Percentiles rank a stretch among this genome's conserved stretches.
Conservation (phyloP, 805 yeast genomes). For the Cyberlindnera mrakii region DNA sequence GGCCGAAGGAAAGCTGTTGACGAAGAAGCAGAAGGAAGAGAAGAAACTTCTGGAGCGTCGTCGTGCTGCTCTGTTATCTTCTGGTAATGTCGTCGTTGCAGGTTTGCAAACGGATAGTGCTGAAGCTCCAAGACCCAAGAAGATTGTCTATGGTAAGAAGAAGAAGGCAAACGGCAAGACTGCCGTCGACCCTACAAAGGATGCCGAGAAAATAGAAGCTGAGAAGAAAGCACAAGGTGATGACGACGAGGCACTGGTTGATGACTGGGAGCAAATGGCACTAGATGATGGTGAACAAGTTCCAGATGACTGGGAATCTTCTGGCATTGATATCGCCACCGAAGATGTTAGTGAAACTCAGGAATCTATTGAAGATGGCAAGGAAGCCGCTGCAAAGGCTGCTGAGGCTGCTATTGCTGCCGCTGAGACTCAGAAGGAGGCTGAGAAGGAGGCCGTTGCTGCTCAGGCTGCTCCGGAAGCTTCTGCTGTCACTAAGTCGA, state of each 20-base stretch:
- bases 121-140: slow-evolving; percentile 46
- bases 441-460: slow-evolving; percentile 10
- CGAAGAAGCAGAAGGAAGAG: slow-evolving; percentile 94
- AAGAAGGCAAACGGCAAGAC: slow-evolving; percentile 41
- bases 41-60: slow-evolving; percentile 82
- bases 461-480: slow-evolving; percentile 20
- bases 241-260: slow-evolving; percentile 43
- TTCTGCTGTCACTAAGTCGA: slow-evolving; percentile 9
- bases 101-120: slow-evolving; percentile 43
- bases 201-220: slow-evolving; percentile 22
- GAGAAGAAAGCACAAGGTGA: slow-evolving; percentile 13
- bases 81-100: slow-evolving; percentile 68
- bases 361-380: neutral
- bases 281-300: slow-evolving; percentile 50
- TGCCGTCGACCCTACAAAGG: slow-evolving; percentile 21
- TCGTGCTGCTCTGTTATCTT: slow-evolving; percentile 73
- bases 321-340: slow-evolving; percentile 22
- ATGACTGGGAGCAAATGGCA: slow-evolving; percentile 82
- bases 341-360: slow-evolving; percentile 24
- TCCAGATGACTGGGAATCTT: slow-evolving; percentile 43
- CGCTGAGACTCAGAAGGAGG: slow-evolving; percentile 21
- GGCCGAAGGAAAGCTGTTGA: slow-evolving; percentile 91
- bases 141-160: slow-evolving; percentile 59
- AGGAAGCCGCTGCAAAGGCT: slow-evolving; percentile 18
- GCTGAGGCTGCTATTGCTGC: slow-evolving; percentile 24